Evolutionary conservation across 345 rosid species (phyloP), one percentile per base, ranked within the genome.

Genomic region (Eucalyptus cloeziana): DNA sequence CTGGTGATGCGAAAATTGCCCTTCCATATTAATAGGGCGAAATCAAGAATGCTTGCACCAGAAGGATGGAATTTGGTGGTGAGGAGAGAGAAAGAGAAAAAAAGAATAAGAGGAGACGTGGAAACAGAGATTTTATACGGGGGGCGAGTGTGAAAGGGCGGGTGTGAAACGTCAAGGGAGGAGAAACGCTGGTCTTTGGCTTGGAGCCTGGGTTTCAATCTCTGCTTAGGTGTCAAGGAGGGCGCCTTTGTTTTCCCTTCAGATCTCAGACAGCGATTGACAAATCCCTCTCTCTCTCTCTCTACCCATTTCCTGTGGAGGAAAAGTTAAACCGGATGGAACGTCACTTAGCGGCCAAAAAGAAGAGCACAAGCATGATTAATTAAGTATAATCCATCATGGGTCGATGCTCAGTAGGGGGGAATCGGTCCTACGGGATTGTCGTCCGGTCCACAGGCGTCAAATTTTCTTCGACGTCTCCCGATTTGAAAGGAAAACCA

Each of bases 141-240:
- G 37, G 90, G 90, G 79, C 91, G 90, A 86, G 91, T 95, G 88
- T 94, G 93, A 47, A 89, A 89, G 87, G 90, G 90, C 51, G 15
- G 87, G 96, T 91, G 95, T 95, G 98, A 96, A 95, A 90, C 91
- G 91, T 95, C 90, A n/a, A 91, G 91, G 92, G 90, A 89, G 83
- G 87, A 91, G 49, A 87, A 83, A 49, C 43, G 85, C 33, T 27
- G 49, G 52, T 49, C 79, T 22, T 49, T 31, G 88, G 87, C 87
- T 88, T 60, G 85, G 85, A 27, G 45, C 81, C 47, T n/a, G 40
- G 51, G 52, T 88, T 56, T 56, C 71, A 50, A 50, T 40, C 27
- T 54, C 49, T 30, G 90, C 91, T 81, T 88, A 89, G 88, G 92
- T 91, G 93, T 94, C 92, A 89, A 89, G 90, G 64, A 49, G 22